Evolutionary conservation across 371 early-diverging fungal genomes (phyloP), one percentile per base, ranked within the genome.

Genomic region (Saksenaea vasiformis): DNA sequence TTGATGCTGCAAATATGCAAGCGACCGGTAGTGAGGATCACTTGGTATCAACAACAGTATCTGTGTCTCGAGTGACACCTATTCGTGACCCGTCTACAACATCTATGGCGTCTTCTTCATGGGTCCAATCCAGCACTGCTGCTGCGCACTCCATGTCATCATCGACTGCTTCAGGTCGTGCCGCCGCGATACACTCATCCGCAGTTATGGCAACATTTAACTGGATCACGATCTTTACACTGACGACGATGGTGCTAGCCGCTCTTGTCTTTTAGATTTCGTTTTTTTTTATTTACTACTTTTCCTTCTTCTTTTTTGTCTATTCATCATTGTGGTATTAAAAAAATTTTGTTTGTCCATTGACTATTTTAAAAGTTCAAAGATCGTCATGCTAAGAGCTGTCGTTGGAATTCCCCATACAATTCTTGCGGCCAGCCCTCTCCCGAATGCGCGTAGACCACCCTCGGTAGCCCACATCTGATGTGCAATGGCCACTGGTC

Each of bases 371-470:
- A 47, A 47, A 47, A 47, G 51, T 63, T 93, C 93, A 63, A 85
- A 93, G 15, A 87, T 70, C 1, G 87, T 82, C 87, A 91, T 88
- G 41, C 82, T 80, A 39, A 91, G 82, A 1, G 87, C 83, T 22
- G 81, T 77, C 31, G 74, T 70, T 19, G 93, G 93, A 4, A 85
- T 78, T 37, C 87, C 83, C 89, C 90, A 91, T 19, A 85, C 56
- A 17, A 90, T 74, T 24, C 93, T 71, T 1, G 87, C 85, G 0
- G 68, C 61, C 76, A 90, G 70, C 0, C 92, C 90, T 36, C 77
- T 68, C 9, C 85, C 79, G 70, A 91, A 90, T 28, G 86, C 88
- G 17, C 56, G 58, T 37, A 83, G 76, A 0, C 90, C 89, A 37
- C 87, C 90, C 39, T 85, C 73, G 41, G 61, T 53, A 3, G 24